Evolutionary conservation across 108 stramenopile species (phyloP).

Genomic region (Nitzschia inconspicua): DNA sequence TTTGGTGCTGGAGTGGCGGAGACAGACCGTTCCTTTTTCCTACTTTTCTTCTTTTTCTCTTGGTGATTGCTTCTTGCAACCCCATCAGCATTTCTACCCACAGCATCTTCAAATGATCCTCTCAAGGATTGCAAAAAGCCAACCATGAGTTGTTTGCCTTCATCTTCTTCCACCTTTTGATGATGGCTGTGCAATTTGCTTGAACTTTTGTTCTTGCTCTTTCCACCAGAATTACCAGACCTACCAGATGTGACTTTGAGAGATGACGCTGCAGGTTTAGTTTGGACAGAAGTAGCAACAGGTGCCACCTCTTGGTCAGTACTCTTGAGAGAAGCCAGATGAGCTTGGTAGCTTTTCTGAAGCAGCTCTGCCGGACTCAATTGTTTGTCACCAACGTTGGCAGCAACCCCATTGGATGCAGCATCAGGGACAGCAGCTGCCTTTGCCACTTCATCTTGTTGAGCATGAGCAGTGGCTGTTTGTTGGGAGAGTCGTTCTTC

Average conservation of each 20-base stretch:
- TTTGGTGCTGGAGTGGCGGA: background rate
- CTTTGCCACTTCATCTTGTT: background rate
- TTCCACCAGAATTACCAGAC: background rate
- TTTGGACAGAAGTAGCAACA: background rate
- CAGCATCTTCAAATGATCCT: constrained; percentile 33
- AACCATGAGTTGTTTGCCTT: constrained; percentile 35
- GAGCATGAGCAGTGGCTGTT: no score
- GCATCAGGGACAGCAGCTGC: background rate
- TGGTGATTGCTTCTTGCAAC: background rate
- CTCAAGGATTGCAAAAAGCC: constrained; percentile 42
- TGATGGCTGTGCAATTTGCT: background rate
- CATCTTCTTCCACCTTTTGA: constrained; percentile 20
- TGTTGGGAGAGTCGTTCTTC: background rate
- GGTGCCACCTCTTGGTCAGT: background rate
- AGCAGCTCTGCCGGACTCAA: constrained; percentile 26
- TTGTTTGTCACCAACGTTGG: background rate
- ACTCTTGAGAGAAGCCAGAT: constrained; percentile 20
- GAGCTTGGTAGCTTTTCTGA: constrained; percentile 23
- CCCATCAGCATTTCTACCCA: constrained; percentile 13
- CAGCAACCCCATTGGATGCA: background rate
- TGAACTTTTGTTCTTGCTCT: background rate
- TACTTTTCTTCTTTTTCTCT: background rate
- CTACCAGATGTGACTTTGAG: background rate
- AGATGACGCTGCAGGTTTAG: background rate
- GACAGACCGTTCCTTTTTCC: background rate